Conservation (phyloP, 441 rosid genomes). For the Metrosideros polymorpha region DNA sequence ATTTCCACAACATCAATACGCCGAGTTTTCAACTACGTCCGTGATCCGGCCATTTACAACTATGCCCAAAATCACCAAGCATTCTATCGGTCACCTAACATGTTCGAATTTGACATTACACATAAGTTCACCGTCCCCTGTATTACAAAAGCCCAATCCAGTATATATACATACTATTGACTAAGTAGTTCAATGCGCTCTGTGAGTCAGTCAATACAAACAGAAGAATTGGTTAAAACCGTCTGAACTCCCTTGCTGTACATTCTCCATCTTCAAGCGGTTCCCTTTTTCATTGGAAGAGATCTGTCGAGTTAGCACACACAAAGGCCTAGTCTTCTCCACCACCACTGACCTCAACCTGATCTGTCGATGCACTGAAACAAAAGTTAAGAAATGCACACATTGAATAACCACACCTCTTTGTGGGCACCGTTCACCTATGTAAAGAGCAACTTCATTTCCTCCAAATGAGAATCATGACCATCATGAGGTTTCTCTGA, state of each 20-base stretch:
- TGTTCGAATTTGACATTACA: not conserved
- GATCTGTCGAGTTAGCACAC: not conserved
- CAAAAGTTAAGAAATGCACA: not conserved
- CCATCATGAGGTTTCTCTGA: not conserved
- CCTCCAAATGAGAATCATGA: not conserved
- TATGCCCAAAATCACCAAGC: not conserved
- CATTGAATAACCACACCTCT: not conserved
- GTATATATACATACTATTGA: not conserved
- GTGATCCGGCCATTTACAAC: not conserved
- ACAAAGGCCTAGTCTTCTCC: not conserved
- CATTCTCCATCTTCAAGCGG: not conserved
- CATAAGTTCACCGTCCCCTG: not conserved
- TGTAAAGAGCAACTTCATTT: not conserved
- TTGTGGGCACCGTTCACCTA: not conserved
- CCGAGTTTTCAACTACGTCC: not conserved
- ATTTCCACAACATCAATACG: not conserved
- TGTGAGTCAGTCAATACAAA: not conserved
- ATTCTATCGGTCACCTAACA: not conserved
- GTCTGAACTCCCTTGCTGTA: not conserved
- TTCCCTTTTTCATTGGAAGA: not conserved
- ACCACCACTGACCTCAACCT: not conserved
- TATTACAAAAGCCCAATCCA: not conserved
- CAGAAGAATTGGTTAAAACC: not conserved
- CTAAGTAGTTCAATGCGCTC: not conserved
- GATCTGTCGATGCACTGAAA: not conserved